phyloP scores from a whole-genome alignment of 1,284 basidiomycete genomes.

The Puccinia novopanici region DNA sequence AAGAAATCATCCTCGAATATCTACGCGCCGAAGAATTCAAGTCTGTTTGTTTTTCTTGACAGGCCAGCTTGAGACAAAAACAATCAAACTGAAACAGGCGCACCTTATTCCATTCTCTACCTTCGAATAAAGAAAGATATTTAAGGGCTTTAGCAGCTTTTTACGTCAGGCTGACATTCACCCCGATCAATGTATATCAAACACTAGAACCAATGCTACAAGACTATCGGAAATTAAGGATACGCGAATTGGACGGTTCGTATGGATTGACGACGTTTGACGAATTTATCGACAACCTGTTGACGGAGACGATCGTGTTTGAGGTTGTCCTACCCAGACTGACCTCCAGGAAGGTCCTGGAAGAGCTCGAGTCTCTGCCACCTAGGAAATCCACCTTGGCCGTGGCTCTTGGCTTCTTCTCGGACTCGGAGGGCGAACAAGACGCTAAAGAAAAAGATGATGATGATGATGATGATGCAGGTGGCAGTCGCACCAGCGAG shows the following conservation, averaged over 20 bases:
- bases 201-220: constrained; percentile 88
- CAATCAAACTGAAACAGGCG: neutral
- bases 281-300: constrained; percentile 81
- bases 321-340: constrained; percentile 93
- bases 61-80: neutral
- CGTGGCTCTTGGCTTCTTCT: constrained; percentile 68
- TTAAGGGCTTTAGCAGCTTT: constrained; percentile 87
- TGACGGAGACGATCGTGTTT: constrained; percentile 88
- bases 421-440: constrained; percentile 39
- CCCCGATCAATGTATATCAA: constrained; percentile 84
- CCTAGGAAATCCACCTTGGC: constrained; percentile 77
- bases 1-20: constrained; percentile 93
- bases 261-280: constrained; percentile 77
- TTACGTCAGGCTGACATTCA: constrained; percentile 93
- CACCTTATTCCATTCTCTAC: neutral
- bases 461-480: constrained; percentile 52
- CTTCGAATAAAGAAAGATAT: constrained; percentile 66
- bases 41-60: constrained; percentile 64
- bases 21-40: constrained; percentile 95
- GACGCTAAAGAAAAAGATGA: constrained; percentile 21
- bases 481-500: constrained; percentile 22
- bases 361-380: constrained; percentile 85
- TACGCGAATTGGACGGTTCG: constrained; percentile 72
- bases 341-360: constrained; percentile 78
- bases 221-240: constrained; percentile 86